Evolutionary conservation across 1,284 basidiomycete genomes (phyloP).

Genomic region (Spongispora temasekensis): DNA sequence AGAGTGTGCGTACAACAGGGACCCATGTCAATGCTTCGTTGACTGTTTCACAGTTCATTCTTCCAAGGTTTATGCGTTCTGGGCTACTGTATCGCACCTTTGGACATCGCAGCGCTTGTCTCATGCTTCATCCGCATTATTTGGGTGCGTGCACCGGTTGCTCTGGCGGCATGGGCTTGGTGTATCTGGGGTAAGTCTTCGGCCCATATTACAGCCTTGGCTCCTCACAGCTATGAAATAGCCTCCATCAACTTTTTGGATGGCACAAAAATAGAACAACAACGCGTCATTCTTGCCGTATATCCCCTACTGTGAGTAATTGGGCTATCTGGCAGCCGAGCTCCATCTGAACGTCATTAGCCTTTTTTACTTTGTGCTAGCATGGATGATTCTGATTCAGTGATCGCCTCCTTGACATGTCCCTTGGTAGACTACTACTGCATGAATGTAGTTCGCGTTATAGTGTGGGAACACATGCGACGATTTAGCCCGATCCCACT

Average conservation of each 20-base stretch:
- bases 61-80: slow-evolving; percentile 94
- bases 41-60: slow-evolving; percentile 69
- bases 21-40: background rate
- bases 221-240: slow-evolving; percentile 36
- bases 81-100: slow-evolving; percentile 89
- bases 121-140: slow-evolving; percentile 85
- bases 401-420: slow-evolving; percentile 31
- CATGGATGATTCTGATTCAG: slow-evolving; percentile 95
- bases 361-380: slow-evolving; percentile 82
- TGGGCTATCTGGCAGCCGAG: no score
- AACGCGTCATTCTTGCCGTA: slow-evolving; percentile 86
- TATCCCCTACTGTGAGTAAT: slow-evolving; percentile 78
- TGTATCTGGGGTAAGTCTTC: slow-evolving; percentile 84
- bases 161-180: slow-evolving; percentile 88
- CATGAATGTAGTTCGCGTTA: slow-evolving; percentile 18
- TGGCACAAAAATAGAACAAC: slow-evolving; percentile 88
- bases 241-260: slow-evolving; percentile 94
- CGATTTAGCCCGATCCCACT: no score
- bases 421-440: slow-evolving; percentile 11
- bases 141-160: slow-evolving; percentile 83
- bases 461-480: no score
- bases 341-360: slow-evolving; percentile 39
- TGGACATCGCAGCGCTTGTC: slow-evolving; percentile 86
- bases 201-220: background rate
- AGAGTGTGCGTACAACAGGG: slow-evolving; percentile 67